These are phyloP conservation scores for Trichophyton rubrum DNA, from an alignment of 2,329 filamentous ascomycete species.

Conservation along the genomic window DNA sequence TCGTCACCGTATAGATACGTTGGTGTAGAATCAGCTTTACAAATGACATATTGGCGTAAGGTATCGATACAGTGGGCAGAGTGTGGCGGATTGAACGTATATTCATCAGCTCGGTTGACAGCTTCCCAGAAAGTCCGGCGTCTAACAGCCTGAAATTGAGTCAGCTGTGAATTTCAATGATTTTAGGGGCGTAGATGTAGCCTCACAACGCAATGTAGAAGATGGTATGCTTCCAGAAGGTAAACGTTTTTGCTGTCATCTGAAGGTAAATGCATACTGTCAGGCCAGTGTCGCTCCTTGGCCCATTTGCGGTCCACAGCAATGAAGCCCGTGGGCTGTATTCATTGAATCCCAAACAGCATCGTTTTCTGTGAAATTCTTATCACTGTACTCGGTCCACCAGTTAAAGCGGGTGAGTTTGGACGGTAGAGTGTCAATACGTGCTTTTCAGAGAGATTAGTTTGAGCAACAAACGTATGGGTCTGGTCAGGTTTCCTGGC, in stretches of 20 bases:
- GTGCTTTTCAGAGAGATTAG: too few species aligned
- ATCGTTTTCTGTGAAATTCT: not conserved
- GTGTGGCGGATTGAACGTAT: not conserved
- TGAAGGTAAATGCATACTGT: slow-evolving; percentile 12
- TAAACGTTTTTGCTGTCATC: slow-evolving; percentile 14
- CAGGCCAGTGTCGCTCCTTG: slow-evolving; percentile 13
- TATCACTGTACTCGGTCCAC: slow-evolving; percentile 1
- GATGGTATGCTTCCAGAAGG: slow-evolving; percentile 6
- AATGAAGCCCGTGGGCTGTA: slow-evolving; percentile 18
- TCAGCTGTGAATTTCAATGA: not conserved
- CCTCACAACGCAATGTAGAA: not conserved
- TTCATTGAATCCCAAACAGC: slow-evolving; percentile 17
- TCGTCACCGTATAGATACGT: slow-evolving; percentile 7
- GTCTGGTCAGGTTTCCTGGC: too few species aligned
- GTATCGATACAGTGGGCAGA: slow-evolving; percentile 12
- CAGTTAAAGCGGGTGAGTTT: not conserved
- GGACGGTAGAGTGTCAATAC: too few species aligned
- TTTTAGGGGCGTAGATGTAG: not conserved
- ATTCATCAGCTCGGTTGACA: not conserved
- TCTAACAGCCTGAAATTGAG: not conserved
- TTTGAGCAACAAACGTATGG: too few species aligned
- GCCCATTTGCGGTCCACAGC: slow-evolving; percentile 18
- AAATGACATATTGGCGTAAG: slow-evolving; percentile 9
- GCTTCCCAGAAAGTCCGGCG: not conserved
- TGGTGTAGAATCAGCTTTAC: slow-evolving; percentile 9